Base-by-base conservation (phyloP, 495 filamentous ascomycete genomes). In the Xylaria acuta region DNA sequence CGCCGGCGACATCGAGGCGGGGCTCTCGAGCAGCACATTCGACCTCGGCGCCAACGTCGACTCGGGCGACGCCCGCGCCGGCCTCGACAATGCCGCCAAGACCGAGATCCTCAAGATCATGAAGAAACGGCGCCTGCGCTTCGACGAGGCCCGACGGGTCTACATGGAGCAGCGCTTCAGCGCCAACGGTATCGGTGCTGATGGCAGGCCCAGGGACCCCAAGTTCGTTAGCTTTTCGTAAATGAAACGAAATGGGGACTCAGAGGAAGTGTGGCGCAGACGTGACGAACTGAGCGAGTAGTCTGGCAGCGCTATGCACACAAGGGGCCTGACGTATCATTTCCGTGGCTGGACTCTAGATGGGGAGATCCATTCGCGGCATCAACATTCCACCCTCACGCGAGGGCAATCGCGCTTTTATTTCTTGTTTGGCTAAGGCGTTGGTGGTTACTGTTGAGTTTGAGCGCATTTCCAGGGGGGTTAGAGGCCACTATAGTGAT, bases 171-270 rank as follows among this genome's bases (percentile, higher is more conserved):
- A 93, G 72, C 85, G 91, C 72, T 96, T 99, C 77, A 87, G 87
- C 75, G 93, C 90, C 78, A 93, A 97, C 76, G 91, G 92, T 67
- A 98, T 99, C 77, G 94, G 90, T 14, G 85, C 91, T 20, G 97
- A 98, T 81, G 96, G 97, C 43, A 82, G 89, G 76, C 96, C 96
- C 64, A 89, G 90, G 79, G 96, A 98, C 86, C 94, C 94, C 69
- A 97, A 97, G 85, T 97, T 97, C 78, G 93, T 97, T 14, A 95
- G 92, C 68, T 97, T 97, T 81, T 96, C 93, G 34, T 97, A 65
- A 79, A 36, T 36, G 18, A 65, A 79, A 40, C 30, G 18, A 25
- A 1, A 32, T 18, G 30, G 40, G n/a, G 38, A 30, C 38, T 1
- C 18, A 7, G 60, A 43, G 38, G 38, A 25, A 64, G 53, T 30